Evolutionary conservation across 805 yeast species (phyloP), one percentile per base, ranked within the genome.

Genomic region (Millerozyma acaciae): DNA sequence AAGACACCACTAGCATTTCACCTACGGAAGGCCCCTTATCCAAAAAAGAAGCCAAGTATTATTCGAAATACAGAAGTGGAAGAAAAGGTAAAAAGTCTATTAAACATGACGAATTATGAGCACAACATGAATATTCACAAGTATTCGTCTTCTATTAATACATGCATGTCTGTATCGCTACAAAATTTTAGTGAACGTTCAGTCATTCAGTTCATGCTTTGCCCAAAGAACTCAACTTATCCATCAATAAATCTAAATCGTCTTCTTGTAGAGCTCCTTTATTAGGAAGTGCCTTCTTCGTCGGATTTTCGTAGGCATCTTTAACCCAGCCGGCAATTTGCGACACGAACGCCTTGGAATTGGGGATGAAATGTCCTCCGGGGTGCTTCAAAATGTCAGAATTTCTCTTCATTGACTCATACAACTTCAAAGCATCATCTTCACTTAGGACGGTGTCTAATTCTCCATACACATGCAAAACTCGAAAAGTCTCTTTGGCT

Each of bases 281-380:
- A 38, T n/a, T n/a, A n/a, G n/a, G n/a, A n/a, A n/a, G n/a, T n/a
- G n/a, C n/a, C n/a, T n/a, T n/a, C n/a, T 12, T 16, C 7, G 27
- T 8, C n/a, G 8, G 8, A 24, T 13, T 12, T 24, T 8, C 7
- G n/a, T 13, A 8, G n/a, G 8, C 13, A 9, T 25, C 12, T 8
- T 25, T n/a, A 12, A 14, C 15, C 72, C 72, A 67, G 37, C 60
- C 62, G 12, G 57, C 48, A 5, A 65, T 70, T 39, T 63, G 64
- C 34, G 61, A 66, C 2, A 65, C 54, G 39, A 58, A 48, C 10
- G 54, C 30, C 56, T 84, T 84, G 31, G 88, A 81, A 59, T 86
- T 87, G 18, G 97, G 98, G 29, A 90, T 96, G 62, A 84, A 88
- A 53, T 90, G 98, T 2, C 97, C 97, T 40, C 98, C 97, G 7